phyloP scores from a whole-genome alignment of 2,329 filamentous ascomycete genomes.

The Metarhizium sp. region DNA sequence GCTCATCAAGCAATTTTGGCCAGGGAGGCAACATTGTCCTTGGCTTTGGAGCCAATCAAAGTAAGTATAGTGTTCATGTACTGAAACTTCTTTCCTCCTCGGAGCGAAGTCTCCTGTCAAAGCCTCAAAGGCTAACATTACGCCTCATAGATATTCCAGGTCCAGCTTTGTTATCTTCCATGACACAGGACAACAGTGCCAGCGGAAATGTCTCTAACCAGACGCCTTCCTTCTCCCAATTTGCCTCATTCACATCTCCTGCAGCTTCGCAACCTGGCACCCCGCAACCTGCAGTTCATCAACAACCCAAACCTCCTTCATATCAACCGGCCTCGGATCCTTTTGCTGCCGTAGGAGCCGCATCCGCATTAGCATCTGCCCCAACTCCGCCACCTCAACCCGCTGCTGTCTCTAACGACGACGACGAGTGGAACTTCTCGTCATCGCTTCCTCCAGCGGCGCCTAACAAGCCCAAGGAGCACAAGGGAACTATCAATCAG shows the following conservation, averaged over 20 bases:
- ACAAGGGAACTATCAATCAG: constrained; percentile 59
- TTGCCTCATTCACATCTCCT: constrained; percentile 45
- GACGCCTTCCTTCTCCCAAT: constrained; percentile 42
- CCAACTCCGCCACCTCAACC: constrained; percentile 13
- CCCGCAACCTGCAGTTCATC: constrained; percentile 39
- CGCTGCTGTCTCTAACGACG: constrained; percentile 42
- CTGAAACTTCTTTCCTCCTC: background rate
- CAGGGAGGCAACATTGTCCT: constrained; percentile 76
- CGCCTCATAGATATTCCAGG: constrained; percentile 49
- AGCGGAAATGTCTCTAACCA: constrained; percentile 30
- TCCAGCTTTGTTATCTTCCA: constrained; percentile 53
- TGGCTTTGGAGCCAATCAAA: constrained; percentile 62
- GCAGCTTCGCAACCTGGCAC: constrained; percentile 42
- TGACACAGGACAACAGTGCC: constrained; percentile 52
- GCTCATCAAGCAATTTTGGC: constrained; percentile 50
- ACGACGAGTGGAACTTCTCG: constrained; percentile 92
- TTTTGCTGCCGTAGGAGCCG: constrained; percentile 38
- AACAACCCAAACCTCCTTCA: constrained; percentile 35
- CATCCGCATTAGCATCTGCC: constrained; percentile 16
- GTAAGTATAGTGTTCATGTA: constrained; percentile 31
- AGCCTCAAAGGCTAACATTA: constrained; percentile 8
- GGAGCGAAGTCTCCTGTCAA: background rate
- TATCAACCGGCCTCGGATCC: constrained; percentile 36
- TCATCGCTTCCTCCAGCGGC: constrained; percentile 65
- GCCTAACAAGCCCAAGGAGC: constrained; percentile 44